A percentile compares a stretch with the other conserved stretches of the same genome.
Evolutionary conservation across 805 yeast genomes (phyloP).

Genomic region (Kuraishia ogatae): DNA sequence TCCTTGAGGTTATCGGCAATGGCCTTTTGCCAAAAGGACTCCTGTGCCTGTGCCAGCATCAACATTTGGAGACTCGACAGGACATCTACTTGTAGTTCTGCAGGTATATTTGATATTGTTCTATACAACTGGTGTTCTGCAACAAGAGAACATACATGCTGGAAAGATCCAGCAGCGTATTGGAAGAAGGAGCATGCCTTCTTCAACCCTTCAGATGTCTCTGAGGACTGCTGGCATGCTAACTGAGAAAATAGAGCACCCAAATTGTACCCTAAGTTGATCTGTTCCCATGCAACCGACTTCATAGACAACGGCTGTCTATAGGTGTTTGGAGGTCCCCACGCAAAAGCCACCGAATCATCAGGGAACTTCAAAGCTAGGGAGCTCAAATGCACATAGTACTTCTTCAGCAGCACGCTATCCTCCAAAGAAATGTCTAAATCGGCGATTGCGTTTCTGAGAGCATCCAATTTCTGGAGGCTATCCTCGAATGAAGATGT

Average conservation of each 20-base stretch:
- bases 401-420: conserved; percentile 30
- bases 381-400: conserved; percentile 35
- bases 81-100: conserved; percentile 11
- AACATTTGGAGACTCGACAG: conserved; percentile 41
- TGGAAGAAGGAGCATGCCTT: conserved; percentile 60
- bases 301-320: conserved; percentile 36
- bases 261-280: conserved; percentile 59
- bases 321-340: conserved; percentile 66
- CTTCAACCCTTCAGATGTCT: conserved; percentile 47
- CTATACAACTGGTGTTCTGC: conserved; percentile 4
- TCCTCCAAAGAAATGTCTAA: conserved; percentile 21
- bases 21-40: conserved; percentile 76
- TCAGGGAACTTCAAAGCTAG: conserved; percentile 53
- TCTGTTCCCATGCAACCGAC: conserved; percentile 51
- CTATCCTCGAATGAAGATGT: conserved; percentile 19
- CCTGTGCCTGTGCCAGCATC: conserved; percentile 82
- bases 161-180: conserved; percentile 61
- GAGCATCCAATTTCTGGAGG: conserved; percentile 28
- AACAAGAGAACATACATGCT: conserved; percentile 16
- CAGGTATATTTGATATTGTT: conserved; percentile 6
- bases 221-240: conserved; percentile 37
- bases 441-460: conserved; percentile 33
- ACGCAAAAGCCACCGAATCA: conserved; percentile 51
- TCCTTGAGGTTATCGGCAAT: conserved; percentile 40
- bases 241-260: conserved; percentile 55